Conservation (phyloP, 345 rosid species). For the Citrus mangshanensis region DNA sequence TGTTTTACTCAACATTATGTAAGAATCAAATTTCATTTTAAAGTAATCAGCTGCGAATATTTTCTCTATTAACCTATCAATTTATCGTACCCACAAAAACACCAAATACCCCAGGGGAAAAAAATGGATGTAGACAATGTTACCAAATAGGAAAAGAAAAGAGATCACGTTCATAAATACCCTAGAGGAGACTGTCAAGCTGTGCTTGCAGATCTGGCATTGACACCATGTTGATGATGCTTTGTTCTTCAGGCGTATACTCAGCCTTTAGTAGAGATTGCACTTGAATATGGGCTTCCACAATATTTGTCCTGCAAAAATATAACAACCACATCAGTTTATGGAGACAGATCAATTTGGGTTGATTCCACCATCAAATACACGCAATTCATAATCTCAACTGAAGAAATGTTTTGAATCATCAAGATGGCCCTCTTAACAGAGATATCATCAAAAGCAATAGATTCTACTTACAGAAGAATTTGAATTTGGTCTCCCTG, state of each 20-base stretch:
- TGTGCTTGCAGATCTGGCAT: slow-evolving; percentile 64
- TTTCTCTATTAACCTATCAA: not conserved
- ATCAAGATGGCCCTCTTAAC: not conserved
- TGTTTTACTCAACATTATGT: not conserved
- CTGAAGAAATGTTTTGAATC: not conserved
- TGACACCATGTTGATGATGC: slow-evolving; percentile 58
- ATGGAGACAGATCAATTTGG: not conserved
- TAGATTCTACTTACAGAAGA: not conserved
- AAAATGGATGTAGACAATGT: too few species aligned
- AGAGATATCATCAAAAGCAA: not conserved
- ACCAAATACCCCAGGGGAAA: too few species aligned
- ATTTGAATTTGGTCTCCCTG: not conserved
- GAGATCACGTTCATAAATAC: not conserved
- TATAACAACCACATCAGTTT: not conserved
- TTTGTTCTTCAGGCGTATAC: slow-evolving; percentile 73
- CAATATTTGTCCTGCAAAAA: slow-evolving; percentile 78
- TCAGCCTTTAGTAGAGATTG: slow-evolving; percentile 65
- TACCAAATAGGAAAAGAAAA: not conserved
- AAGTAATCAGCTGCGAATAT: not conserved
- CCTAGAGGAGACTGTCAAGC: slow-evolving; percentile 66
- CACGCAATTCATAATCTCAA: not conserved
- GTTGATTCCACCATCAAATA: not conserved
- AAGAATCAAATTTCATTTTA: not conserved
- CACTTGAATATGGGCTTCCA: slow-evolving; percentile 91
- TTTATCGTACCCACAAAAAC: not conserved